phyloP scores from a whole-genome alignment of 129 eudicot genomes.

The Arctium lappa region DNA sequence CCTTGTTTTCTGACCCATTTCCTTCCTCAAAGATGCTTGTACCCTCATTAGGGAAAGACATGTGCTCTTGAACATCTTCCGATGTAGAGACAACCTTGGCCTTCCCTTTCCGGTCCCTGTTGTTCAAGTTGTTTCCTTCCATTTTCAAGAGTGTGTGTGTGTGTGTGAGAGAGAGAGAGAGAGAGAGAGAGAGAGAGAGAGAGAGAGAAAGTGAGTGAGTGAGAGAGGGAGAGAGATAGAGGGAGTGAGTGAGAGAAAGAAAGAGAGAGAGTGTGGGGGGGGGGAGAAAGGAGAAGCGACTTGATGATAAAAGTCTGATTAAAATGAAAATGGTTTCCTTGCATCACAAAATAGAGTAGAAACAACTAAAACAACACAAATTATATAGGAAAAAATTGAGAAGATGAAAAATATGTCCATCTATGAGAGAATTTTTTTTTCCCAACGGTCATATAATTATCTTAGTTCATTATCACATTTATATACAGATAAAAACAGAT shows the following conservation, averaged over 20 bases:
- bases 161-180: not conserved
- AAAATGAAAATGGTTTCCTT: not conserved
- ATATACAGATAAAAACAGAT: not conserved
- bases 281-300: not conserved
- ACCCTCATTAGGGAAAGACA: not conserved
- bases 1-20: not conserved
- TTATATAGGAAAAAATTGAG: not conserved
- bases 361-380: not conserved
- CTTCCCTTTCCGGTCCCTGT: not conserved
- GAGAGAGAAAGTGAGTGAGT: not conserved
- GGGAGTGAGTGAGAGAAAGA: not conserved
- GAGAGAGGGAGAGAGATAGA: not conserved
- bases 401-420: not conserved
- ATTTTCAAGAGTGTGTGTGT: not conserved
- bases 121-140: slow-evolving; percentile 12
- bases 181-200: not conserved
- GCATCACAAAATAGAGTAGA: not conserved
- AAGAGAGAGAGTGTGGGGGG: not conserved
- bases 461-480: not conserved
- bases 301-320: not conserved
- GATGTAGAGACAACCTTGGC: not conserved
- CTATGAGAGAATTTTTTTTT: not conserved
- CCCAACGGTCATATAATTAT: not conserved
- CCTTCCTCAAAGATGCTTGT: not conserved
- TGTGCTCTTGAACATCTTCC: not conserved